Evolutionary conservation across 352 stramenopile species (phyloP), one percentile per base, ranked within the genome.

Genomic region (Phytophthora litchii): DNA sequence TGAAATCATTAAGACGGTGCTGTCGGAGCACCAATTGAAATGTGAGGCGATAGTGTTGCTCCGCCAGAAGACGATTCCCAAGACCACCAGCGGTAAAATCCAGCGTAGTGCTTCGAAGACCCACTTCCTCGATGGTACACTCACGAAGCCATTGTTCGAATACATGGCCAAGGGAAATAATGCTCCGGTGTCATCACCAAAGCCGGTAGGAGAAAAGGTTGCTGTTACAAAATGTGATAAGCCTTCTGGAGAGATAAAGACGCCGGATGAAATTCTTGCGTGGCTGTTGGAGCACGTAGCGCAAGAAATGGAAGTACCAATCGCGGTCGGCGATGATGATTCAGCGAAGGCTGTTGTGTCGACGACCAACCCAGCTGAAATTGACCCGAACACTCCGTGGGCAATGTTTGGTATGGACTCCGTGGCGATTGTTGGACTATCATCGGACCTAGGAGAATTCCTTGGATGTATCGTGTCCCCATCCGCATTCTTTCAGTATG

Each of bases 11-110:
- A 85, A 80, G 48, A 67, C 57, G 6, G 73, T 93, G 34, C 62
- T 91, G 0, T 66, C 66, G 1, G 82, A 92, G 40, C 83, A 96
- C 57, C 80, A 90, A 38, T 49, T 96, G 34, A 76, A 78, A 14
- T 89, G 82, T 37, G 70, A 86, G 45, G 71, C 68, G 12, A 88
- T 96, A 52, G 83, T 94, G n/a, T 34, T 94, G 54, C 49, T 94
- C 21, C 68, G 61, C 3, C 75, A 86, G 27, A 84, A 86, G 56
- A 84, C 73, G 6, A 92, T 94, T 19, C 77, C 82, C 1, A 94
- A 94, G 72, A 94, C 87, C 0, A 94, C 83, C 14, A 94, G 85
- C 43, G 85, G 87, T 40, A 96, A 94, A 65, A 92, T 94, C 29
- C 83, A 91, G 50, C 86, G 86, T 16, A 85, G 82, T 44, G 76